A percentile compares a stretch with the other conserved stretches of the same genome.
Conservation (phyloP, 768 basidiomycete species). For the Lactifluus piperatus region DNA sequence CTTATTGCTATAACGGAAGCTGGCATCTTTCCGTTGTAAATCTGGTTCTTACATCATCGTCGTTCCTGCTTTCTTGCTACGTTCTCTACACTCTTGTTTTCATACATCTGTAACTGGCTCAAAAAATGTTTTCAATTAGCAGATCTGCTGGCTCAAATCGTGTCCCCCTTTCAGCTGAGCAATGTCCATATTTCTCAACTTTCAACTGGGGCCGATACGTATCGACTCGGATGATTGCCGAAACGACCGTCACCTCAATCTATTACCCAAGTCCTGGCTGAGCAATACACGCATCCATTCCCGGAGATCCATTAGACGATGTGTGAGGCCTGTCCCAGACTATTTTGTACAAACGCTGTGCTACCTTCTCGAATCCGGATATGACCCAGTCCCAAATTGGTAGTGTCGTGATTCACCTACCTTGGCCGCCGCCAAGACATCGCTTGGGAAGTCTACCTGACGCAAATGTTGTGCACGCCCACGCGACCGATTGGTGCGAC, state of each 20-base stretch:
- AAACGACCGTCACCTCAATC: constrained; percentile 11
- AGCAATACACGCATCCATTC: constrained; percentile 20
- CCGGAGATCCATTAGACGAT: constrained; percentile 17
- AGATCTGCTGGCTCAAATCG: not conserved
- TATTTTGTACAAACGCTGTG: constrained; percentile 23
- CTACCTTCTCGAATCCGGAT: constrained; percentile 22
- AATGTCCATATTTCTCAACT: not conserved
- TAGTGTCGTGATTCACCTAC: not conserved
- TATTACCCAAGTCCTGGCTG: constrained; percentile 22
- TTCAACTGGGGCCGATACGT: constrained; percentile 19
- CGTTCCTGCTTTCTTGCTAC: not conserved
- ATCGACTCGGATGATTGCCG: constrained; percentile 22
- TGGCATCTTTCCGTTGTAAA: not conserved
- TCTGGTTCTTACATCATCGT: not conserved
- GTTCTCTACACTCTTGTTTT: not conserved
- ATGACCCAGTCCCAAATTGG: not conserved
- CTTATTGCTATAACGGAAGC: not conserved
- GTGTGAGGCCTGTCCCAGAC: constrained; percentile 21
- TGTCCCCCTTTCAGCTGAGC: not conserved
- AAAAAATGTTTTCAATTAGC: not conserved
- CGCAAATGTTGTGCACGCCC: constrained; percentile 21
- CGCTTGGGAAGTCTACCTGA: constrained; percentile 28
- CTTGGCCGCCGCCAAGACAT: constrained; percentile 16
- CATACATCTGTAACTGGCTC: not conserved
- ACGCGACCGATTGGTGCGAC: constrained; percentile 25